Evolutionary conservation across 2,329 filamentous ascomycete species (phyloP).

Genomic region (Cercospora zeina): DNA sequence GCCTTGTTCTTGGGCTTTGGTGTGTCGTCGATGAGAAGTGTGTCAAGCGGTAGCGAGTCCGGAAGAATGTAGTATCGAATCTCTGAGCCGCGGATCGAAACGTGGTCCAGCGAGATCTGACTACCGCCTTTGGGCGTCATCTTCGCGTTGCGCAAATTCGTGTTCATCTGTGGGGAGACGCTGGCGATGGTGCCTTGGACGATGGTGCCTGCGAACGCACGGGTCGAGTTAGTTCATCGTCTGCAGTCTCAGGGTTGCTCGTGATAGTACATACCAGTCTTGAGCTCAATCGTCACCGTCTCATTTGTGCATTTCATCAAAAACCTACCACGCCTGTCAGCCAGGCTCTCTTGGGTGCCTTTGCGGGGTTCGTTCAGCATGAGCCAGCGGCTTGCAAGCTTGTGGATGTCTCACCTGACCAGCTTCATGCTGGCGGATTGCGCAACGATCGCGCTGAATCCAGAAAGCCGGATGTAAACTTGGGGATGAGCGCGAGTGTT

Average conservation of each 20-base stretch:
- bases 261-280: conserved; percentile 70
- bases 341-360: conserved; percentile 45
- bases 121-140: conserved; percentile 91
- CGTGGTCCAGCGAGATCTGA: conserved; percentile 83
- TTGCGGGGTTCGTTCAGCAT: conserved; percentile 51
- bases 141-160: conserved; percentile 89
- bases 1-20: conserved; percentile 99
- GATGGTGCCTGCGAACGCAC: conserved; percentile 69
- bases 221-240: conserved; percentile 9
- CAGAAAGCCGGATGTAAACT: background rate
- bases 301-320: conserved; percentile 99
- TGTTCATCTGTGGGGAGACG: conserved; percentile 98
- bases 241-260: background rate
- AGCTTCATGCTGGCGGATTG: conserved; percentile 78
- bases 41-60: conserved; percentile 91
- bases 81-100: conserved; percentile 94
- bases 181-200: conserved; percentile 95
- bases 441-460: conserved; percentile 14
- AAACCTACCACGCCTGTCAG: conserved; percentile 63
- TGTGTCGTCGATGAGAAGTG: conserved; percentile 90
- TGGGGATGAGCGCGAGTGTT: background rate
- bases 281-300: conserved; percentile 96
- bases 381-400: conserved; percentile 38
- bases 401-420: conserved; percentile 70
- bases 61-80: conserved; percentile 97